Base-by-base conservation (phyloP, 2,329 filamentous ascomycete genomes). In the Pseudocercospora cruenta region DNA sequence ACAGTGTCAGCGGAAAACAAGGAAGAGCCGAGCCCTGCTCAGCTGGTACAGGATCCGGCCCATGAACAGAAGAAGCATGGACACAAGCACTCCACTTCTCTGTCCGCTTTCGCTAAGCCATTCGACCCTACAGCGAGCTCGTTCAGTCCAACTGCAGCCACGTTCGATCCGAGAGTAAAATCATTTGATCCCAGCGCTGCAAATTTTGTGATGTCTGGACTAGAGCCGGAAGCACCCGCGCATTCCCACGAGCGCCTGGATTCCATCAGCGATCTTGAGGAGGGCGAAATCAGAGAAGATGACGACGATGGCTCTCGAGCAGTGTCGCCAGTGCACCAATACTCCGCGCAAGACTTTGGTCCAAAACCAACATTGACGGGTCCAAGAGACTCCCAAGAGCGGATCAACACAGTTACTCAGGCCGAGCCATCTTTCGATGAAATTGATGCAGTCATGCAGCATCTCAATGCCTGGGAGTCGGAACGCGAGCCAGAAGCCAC, bases 401-500 rank as follows among this genome's bases (percentile, higher is more conserved):
- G 70, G 43, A 67, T 73, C 24, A 68, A 66, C 36, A 64, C 59
- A 8, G 70, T 68, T 8, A 65, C 69, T n/a, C 67, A 69, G 5
- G 60, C 68, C 3, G 77, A 82, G 59, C 80, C 82, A 36, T 83
- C 89, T 0, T 92, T 92, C 72, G 90, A 94, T 71, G 93, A 97
- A 75, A 94, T 97, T 73, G 94, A 97, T 81, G 92, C 91, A 53
- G 89, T 97, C 60, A 97, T 98, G 93, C 88, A 90, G 70, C 90
- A 95, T 67, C 86, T 97, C 72, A 90, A 93, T 72, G 86, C 89
- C 65, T 87, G 84, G 57, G 88, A 93, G 1, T 88, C 90, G 75
- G 89, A 88, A 73, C 81, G 81, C 7, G 77, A 82, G 14, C 81
- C 84, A n/a, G 65, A 70, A 54, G 75, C 77, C 51, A 80, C 78